Conservation (phyloP, 805 yeast species). For the Pichia heedii region DNA sequence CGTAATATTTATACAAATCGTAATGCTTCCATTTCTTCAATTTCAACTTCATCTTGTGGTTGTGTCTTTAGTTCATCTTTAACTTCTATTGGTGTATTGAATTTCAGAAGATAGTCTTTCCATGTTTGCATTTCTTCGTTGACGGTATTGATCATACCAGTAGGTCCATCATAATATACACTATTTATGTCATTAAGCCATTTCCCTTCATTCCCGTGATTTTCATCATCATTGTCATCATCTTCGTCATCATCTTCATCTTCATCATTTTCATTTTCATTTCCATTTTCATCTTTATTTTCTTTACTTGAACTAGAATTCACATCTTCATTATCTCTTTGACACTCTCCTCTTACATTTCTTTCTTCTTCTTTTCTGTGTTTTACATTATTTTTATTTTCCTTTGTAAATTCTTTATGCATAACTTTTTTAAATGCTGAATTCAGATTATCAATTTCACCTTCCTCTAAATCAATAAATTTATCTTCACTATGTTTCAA, state of each 20-base stretch:
- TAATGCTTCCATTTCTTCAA: not conserved
- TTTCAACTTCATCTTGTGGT: not conserved
- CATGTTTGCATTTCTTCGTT: conserved; percentile 27
- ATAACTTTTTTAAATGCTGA: conserved; percentile 17
- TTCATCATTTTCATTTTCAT: not conserved
- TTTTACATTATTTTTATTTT: not conserved
- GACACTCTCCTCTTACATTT: not conserved
- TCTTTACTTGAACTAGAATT: too few species aligned
- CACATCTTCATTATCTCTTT: not conserved
- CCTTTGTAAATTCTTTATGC: conserved; percentile 29
- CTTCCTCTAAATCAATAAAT: conserved; percentile 6
- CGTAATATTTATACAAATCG: not conserved
- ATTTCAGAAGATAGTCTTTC: not conserved
- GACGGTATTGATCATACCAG: conserved; percentile 59
- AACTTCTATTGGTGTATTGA: not conserved
- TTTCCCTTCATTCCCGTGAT: conserved; percentile 1
- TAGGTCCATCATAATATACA: conserved; percentile 49
- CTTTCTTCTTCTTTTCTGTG: not conserved
- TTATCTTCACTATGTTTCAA: conserved; percentile 10
- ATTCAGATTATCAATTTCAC: conserved; percentile 13
- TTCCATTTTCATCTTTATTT: conserved; percentile 11
- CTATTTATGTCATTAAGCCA: conserved; percentile 48
- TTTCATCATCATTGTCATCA: conserved; percentile 14
- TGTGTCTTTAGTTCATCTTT: not conserved
- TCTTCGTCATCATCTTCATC: not conserved